Evolutionary conservation across 2,329 filamentous ascomycete genomes (phyloP).

Genomic region (Colletotrichum aenigma): DNA sequence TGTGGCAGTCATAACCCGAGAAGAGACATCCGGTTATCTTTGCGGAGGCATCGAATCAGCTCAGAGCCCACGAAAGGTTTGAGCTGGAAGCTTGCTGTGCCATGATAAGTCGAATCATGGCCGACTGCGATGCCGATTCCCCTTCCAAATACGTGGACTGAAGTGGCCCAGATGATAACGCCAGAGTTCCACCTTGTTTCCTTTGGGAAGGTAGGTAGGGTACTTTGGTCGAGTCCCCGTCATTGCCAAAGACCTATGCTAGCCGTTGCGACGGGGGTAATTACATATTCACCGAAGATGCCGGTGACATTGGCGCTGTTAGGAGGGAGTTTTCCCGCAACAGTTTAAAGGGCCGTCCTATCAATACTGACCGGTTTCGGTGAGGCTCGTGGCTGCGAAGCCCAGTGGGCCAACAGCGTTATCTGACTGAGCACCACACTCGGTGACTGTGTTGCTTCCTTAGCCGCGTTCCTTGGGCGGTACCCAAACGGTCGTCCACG

Average conservation of each 20-base stretch:
- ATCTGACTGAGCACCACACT: background rate
- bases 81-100: background rate
- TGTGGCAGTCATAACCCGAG: background rate
- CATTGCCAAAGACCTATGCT: constrained; percentile 7
- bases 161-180: background rate
- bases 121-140: background rate
- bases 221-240: background rate
- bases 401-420: background rate
- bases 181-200: constrained; percentile 1
- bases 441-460: background rate
- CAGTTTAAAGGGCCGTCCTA: background rate
- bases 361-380: background rate
- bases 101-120: background rate
- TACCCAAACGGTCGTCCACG: background rate
- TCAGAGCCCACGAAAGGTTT: background rate
- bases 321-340: background rate
- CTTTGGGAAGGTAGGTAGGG: constrained; percentile 14
- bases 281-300: background rate
- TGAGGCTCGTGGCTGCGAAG: background rate
- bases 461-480: background rate
- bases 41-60: constrained; percentile 1
- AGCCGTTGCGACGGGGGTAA: background rate
- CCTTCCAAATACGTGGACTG: background rate
- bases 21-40: constrained; percentile 1
- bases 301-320: background rate